Base-by-base conservation (phyloP, 164 flowering plant species). In the Vitis rotundifolia region DNA sequence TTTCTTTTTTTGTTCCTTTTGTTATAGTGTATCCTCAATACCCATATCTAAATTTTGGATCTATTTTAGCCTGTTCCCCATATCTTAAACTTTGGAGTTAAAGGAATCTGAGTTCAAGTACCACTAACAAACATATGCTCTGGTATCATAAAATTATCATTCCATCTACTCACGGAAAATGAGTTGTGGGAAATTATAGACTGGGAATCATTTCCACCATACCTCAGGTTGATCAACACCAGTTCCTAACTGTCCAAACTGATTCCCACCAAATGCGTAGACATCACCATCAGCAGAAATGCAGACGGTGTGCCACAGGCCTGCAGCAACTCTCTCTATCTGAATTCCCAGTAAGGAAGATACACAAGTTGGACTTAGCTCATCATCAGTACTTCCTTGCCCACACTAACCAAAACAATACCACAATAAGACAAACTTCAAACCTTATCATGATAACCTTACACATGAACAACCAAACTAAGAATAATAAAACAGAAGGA, bases 211-310 rank as follows among this genome's bases (percentile, higher is more conserved):
- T 29, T 53, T 49, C 16, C 8, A 44, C 3, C 6, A n/a, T 74
- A 81, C 99, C 98, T 96, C 99, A 48, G 97, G 97, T 77, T 91
- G 97, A 76, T 93, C 98, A 64, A 80, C 70, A 56, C 98, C 99
- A 64, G 98, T 93, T 73, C 99, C 99, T 73, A 96, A 77, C 78
- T 96, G 99, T 68, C 99, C 99, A 84, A 96, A 96, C 74, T 96
- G 99, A 79, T 96, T 96, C 29, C 99, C 99, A 4, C 98, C 99
- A 83, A 93, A 96, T 44, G 97, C 74, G 77, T 96, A 91, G 22
- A 92, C 94, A 75, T 87, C 93, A 31, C 99, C 98, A 75, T 87
- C 95, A 64, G 83, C 80, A 53, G 99, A 93, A 71, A 89, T 71
- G 75, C 99, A 96, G 60, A 92, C 73, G 6, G 98, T 93, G 74